Conservation (phyloP, 805 yeast species). For the Blastobotrys mokoenaii region DNA sequence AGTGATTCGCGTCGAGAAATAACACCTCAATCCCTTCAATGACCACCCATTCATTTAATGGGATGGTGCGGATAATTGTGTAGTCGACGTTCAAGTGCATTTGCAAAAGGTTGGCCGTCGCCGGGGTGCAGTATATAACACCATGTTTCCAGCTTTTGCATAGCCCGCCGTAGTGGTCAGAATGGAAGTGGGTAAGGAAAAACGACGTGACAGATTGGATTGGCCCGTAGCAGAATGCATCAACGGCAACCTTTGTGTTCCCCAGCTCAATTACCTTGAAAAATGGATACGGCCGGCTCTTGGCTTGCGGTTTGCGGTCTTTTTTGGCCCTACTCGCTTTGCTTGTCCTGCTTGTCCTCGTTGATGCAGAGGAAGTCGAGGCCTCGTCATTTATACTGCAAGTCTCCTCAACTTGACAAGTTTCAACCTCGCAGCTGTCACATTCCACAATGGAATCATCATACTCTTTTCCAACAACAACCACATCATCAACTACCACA, state of each 20-base stretch:
- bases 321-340: too few relatives aligned
- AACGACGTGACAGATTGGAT: conserved; percentile 25
- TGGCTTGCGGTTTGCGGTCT: not conserved
- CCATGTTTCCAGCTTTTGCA: conserved; percentile 70
- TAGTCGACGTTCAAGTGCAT: conserved; percentile 48
- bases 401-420: not conserved
- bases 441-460: too few relatives aligned
- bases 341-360: too few relatives aligned
- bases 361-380: not conserved
- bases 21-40: conserved; percentile 45
- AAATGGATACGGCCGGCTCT: conserved; percentile 20
- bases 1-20: conserved; percentile 81
- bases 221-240: conserved; percentile 31
- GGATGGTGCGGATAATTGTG: conserved; percentile 33
- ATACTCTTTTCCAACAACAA: not conserved
- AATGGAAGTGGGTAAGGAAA: conserved; percentile 62
- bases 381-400: not conserved
- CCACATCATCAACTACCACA: not conserved
- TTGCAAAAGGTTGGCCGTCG: conserved; percentile 53
- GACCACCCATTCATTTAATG: conserved; percentile 35
- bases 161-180: conserved; percentile 91
- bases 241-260: conserved; percentile 27
- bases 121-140: conserved; percentile 59
- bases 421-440: not conserved
- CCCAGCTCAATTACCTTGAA: conserved; percentile 27